phyloP scores from a whole-genome alignment of 257 asterid genomes.

The Knoxia roxburghii region DNA sequence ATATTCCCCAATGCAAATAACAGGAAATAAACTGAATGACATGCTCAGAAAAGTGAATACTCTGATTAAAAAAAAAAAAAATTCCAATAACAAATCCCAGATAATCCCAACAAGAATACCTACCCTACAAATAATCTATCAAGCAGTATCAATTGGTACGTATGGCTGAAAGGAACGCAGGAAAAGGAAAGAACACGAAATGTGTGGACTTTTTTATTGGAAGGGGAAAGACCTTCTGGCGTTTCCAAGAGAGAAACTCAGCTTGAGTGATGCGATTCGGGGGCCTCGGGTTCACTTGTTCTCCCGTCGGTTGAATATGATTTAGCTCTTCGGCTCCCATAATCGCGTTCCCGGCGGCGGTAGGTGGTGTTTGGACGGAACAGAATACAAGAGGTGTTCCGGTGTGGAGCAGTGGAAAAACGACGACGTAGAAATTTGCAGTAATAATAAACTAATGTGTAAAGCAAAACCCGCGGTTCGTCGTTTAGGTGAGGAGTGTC shows the following conservation, averaged over 20 bases:
- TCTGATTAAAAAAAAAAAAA: not conserved
- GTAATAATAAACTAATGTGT: no score
- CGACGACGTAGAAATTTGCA: not conserved
- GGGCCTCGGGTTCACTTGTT: slow-evolving; percentile 18
- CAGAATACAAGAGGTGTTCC: no score
- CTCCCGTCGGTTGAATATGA: slow-evolving; percentile 14
- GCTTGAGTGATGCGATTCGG: slow-evolving; percentile 49
- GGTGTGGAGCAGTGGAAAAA: no score
- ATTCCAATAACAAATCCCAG: not conserved
- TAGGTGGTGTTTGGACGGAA: no score
- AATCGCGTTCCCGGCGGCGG: not conserved
- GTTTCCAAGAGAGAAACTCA: slow-evolving; percentile 69
- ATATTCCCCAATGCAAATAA: not conserved
- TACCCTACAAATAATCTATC: not conserved
- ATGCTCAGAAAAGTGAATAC: not conserved
- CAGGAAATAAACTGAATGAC: not conserved
- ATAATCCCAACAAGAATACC: not conserved
- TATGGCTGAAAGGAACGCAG: not conserved
- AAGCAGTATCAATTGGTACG: not conserved
- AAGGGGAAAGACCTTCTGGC: slow-evolving; percentile 43
- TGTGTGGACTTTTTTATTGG: not conserved
- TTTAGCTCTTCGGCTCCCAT: slow-evolving; percentile 57
- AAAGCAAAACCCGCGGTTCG: no score
- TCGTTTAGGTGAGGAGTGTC: no score
- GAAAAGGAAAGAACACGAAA: not conserved